Evolutionary conservation across 2,329 filamentous ascomycete genomes (phyloP), one percentile per base, ranked within the genome.

Genomic region (Paramyrothecium roridum): DNA sequence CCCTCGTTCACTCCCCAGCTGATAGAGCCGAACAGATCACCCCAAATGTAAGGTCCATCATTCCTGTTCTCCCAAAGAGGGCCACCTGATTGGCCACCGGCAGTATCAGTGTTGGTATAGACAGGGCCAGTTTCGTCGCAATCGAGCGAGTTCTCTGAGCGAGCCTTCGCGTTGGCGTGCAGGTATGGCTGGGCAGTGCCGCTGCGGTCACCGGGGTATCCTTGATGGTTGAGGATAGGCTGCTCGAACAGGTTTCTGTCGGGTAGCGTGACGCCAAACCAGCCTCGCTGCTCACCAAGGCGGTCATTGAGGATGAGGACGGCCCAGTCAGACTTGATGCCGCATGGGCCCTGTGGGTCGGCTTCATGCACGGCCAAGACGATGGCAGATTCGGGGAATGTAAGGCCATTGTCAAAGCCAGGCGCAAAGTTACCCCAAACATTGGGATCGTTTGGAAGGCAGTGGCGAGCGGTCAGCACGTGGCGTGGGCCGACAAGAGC

Each of bases 401-500:
- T 45, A 43, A 60, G 62, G 37, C 60, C 61, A 46, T 63, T 56
- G 52, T 66, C 59, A 49, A 57, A 67, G 2, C 57, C 63, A 2
- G 66, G 65, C 26, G 62, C 57, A 52, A 68, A 68, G 30, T 53
- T 61, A 10, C 62, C 54, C 23, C 54, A 54, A 17, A 51, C 30
- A 40, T 40, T 33, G 17, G 59, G 57, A 10, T 61, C 59, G n/a
- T 51, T 53, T 8, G 61, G 60, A 22, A 65, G 54, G 54, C 65
- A 67, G 57, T 67, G 66, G 23, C 59, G 59, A 3, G 66, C 66
- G 2, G 64, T 68, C 3, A 62, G 58, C 2, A 68, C 61, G 48
- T 68, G 66, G n/a, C 66, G 65, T 17, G 66, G 63, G 3, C 66
- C 66, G 48, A 67, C 59, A 19, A 67, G 56, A 7, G 65, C 62